Percentiles rank a stretch among this genome's conserved stretches.
phyloP scores from a whole-genome alignment of 768 basidiomycete genomes.

The Calvatia gigantea region DNA sequence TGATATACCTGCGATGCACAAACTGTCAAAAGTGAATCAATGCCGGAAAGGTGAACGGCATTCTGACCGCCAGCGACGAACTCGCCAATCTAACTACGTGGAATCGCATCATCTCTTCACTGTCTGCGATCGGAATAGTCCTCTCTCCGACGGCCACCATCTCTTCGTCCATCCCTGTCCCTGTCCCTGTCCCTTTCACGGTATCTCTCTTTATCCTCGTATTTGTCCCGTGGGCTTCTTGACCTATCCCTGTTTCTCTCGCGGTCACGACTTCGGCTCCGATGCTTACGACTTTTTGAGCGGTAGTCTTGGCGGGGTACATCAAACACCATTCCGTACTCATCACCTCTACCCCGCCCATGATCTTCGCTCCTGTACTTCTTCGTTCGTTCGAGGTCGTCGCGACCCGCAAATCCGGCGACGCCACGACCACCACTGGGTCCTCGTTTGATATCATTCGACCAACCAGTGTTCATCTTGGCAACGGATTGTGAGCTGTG shows the following conservation, averaged over 20 bases:
- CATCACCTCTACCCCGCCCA: slow-evolving; percentile 26
- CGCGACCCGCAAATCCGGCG: slow-evolving; percentile 59
- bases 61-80: background rate
- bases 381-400: slow-evolving; percentile 70
- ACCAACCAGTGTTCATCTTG: slow-evolving; percentile 77
- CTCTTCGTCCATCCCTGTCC: slow-evolving; percentile 24
- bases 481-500: slow-evolving; percentile 92
- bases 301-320: slow-evolving; percentile 36
- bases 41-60: background rate
- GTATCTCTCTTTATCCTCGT: slow-evolving; percentile 24
- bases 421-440: slow-evolving; percentile 34
- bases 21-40: background rate
- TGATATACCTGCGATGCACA: no score
- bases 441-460: slow-evolving; percentile 65
- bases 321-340: slow-evolving; percentile 86
- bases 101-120: background rate
- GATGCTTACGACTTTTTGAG: slow-evolving; percentile 38
- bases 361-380: slow-evolving; percentile 54
- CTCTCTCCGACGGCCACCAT: slow-evolving; percentile 21
- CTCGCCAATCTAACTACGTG: background rate
- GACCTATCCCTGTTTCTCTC: slow-evolving; percentile 30
- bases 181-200: slow-evolving; percentile 25
- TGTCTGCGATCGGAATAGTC: slow-evolving; percentile 13
- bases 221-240: slow-evolving; percentile 30
- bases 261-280: slow-evolving; percentile 49